Percentiles rank a stretch among this genome's conserved stretches.
phyloP scores from a whole-genome alignment of 805 yeast genomes.

The Nakazawaea molendinolei region DNA sequence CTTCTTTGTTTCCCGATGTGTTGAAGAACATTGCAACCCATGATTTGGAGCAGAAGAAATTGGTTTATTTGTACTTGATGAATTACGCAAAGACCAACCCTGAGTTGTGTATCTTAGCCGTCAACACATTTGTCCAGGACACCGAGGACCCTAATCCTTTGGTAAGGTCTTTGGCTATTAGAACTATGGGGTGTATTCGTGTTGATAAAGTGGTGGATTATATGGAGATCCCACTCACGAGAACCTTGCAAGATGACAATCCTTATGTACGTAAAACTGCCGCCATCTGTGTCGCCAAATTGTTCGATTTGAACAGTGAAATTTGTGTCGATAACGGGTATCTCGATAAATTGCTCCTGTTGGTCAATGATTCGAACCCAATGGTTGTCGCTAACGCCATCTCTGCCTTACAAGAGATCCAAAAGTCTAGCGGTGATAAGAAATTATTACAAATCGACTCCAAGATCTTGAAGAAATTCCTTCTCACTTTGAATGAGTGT shows the following conservation, averaged over 20 bases:
- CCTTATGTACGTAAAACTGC: conserved; percentile 98
- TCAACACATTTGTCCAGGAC: conserved; percentile 92
- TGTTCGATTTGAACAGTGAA: conserved; percentile 77
- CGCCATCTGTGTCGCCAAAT: conserved; percentile 92
- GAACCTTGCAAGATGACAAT: conserved; percentile 84
- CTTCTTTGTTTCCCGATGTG: conserved; percentile 91
- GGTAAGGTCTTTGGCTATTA: conserved; percentile 89
- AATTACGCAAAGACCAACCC: conserved; percentile 97
- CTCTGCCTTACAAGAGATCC: conserved; percentile 76
- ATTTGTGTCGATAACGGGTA: conserved; percentile 87
- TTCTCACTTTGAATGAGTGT: conserved; percentile 88
- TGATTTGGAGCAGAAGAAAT: conserved; percentile 92
- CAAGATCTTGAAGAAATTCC: conserved; percentile 49
- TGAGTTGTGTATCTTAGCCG: conserved; percentile 91
- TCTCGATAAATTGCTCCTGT: conserved; percentile 52
- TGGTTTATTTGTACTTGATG: conserved; percentile 92
- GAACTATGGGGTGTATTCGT: conserved; percentile 98
- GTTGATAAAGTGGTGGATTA: conserved; percentile 95
- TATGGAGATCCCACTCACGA: conserved; percentile 80
- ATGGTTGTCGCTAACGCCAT: conserved; percentile 97
- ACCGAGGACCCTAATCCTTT: conserved; percentile 96
- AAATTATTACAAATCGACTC: conserved; percentile 31
- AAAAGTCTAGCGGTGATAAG: conserved; percentile 22
- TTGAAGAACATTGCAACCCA: conserved; percentile 94
- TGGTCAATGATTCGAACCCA: conserved; percentile 85